Evolutionary conservation across 2,329 filamentous ascomycete genomes (phyloP), one percentile per base, ranked within the genome.

Genomic region (Microcera coccophila): DNA sequence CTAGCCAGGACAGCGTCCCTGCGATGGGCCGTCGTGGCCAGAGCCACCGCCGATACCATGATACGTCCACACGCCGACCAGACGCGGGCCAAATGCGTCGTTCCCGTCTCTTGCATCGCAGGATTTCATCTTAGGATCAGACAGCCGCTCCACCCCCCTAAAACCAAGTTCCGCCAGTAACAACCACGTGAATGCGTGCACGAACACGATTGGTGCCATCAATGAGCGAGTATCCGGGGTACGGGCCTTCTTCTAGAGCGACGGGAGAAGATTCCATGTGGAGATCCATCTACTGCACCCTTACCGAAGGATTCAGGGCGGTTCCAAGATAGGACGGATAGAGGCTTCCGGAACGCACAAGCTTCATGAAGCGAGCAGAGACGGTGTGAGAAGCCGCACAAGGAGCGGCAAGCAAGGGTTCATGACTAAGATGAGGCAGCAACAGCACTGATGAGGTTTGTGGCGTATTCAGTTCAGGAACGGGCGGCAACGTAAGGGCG

Each of bases 301-400:
- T 57, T 1, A 44, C 54, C 3, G 54, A 56, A 41, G 54, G 50
- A 0, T 49, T 49, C 37, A 48, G 50, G 2, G 45, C 52, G 1
- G 50, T 52, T 0, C 54, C 54, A 32, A 49, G 39, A 26, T 44
- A 48, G 12, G 44, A 47, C 18, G 41, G 44, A 12, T 45, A 47
- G 16, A 22, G 41, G 5, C 42, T 51, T 1, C 41, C 45, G 3
- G 48, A 53, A n/a, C n/a, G 28, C 36, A 53, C n/a, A 48, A 43
- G 20, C 39, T 52, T 24, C 31, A 39, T 9, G 42, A 46, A n/a
- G 44, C 44, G 10, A 20, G 46, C 14, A 33, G 38, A 8, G 49
- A 46, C 22, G 24, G 39, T 28, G 45, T 16, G 35, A 45, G n/a
- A 39, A 41, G 42, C 46, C 46, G 5, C 42, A 45, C 19, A 45